Evolutionary conservation across 2,329 filamentous ascomycete species (phyloP), one percentile per base, ranked within the genome.

Genomic region (Pestalotiopsis sp.): DNA sequence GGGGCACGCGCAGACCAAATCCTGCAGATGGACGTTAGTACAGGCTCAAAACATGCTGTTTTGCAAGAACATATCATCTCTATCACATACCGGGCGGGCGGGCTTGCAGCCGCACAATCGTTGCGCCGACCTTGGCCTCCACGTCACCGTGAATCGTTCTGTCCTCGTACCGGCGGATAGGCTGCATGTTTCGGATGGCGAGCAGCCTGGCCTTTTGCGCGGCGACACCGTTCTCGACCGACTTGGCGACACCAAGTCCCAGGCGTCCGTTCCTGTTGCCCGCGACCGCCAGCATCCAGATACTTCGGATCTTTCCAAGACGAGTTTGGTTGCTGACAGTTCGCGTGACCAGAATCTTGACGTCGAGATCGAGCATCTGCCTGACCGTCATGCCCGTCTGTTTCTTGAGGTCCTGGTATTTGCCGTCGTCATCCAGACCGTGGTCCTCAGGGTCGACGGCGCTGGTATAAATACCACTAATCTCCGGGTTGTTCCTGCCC

Each of bases 161-260:
- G 75, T 94, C 87, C 85, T 99, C 96, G 78, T 98, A 99, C 68
- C 95, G 87, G 64, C 90, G 89, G 68, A 99, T 90, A n/a, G 96
- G 95, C 83, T 90, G 89, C 93, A 99, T 94, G 84, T 96, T 98
- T 77, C 92, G 87, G 74, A 98, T 93, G 27, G 96, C 95, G 72
- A 91, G 86, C 82, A 94, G 89, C 80, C 88, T 89, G 59, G 94
- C 92, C 83, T 97, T 94, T 71, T 86, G 82, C 52, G 82, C 79
- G 0, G 93, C 93, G 69, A 93, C 89, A 39, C 85, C 82, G 1
- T 84, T 76, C 80, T 98, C 94, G 36, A 91, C 89, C 11, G 92
- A 92, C 85, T 98, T 99, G 74, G 93, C 95, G 81, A 95, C 92
- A 68, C 96, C 96, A 69, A 98, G 86, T 12, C 96, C 96, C 39